These are phyloP conservation scores for Silene uniflora DNA, from an alignment of 148 eudicot species.

Conservation along the genomic window DNA sequence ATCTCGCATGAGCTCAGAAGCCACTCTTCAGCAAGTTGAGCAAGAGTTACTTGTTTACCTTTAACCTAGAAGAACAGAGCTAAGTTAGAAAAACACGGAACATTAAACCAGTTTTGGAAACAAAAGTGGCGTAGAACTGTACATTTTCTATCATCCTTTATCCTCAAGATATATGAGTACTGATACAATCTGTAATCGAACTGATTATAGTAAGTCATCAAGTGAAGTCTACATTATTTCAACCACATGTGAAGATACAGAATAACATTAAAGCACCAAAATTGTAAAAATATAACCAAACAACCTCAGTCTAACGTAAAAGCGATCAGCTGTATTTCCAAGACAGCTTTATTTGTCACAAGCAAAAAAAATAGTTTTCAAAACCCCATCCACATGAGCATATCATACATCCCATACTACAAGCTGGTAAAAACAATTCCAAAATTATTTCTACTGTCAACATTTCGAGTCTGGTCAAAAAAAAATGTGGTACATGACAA, in stretches of 20 bases:
- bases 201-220: not conserved
- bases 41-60: constrained; percentile 52
- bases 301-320: not conserved
- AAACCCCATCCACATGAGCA: not conserved
- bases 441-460: too few relatives aligned
- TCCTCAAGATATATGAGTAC: not conserved
- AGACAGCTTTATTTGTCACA: not conserved
- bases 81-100: not conserved
- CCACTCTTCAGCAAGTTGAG: constrained; percentile 88
- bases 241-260: not conserved
- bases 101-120: not conserved
- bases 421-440: too few relatives aligned
- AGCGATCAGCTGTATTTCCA: not conserved
- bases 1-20: constrained; percentile 59
- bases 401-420: too few relatives aligned
- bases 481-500: too few relatives aligned
- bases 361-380: not conserved
- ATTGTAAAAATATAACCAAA: not conserved
- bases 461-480: too few relatives aligned
- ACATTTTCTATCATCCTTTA: not conserved
- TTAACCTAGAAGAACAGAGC: constrained; percentile 52
- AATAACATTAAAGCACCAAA: not conserved
- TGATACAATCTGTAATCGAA: not conserved
- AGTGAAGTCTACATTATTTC: not conserved
- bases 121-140: not conserved